A percentile compares a stretch with the other conserved stretches of the same genome.
Conservation (phyloP, 805 yeast genomes). For the Sungouiella blattae region DNA sequence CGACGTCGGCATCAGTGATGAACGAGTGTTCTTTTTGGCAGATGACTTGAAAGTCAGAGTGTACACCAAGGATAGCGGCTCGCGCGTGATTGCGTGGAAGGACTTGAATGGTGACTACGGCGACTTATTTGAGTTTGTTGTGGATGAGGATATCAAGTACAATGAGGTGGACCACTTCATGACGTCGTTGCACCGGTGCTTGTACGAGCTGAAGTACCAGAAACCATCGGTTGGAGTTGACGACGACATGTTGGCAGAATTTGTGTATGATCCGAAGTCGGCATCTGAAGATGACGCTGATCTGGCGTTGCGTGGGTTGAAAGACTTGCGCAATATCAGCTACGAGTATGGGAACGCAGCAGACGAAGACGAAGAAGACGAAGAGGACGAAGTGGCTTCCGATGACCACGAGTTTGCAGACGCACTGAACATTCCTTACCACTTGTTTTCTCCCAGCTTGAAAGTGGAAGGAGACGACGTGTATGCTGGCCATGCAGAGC, state of each 20-base stretch:
- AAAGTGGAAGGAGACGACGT: constrained; percentile 17
- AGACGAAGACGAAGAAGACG: constrained; percentile 22
- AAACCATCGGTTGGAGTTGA: constrained; percentile 45
- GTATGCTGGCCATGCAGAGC: constrained; percentile 27
- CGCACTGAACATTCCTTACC: constrained; percentile 14
- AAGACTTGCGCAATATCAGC: background rate
- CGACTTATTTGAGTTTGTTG: constrained; percentile 76
- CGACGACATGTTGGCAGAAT: constrained; percentile 51
- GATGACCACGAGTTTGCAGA: constrained; percentile 14
- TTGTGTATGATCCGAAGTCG: constrained; percentile 43
- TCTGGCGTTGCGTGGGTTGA: background rate
- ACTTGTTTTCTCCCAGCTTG: constrained; percentile 5
- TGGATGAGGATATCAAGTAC: constrained; percentile 55
- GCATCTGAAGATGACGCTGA: constrained; percentile 10
- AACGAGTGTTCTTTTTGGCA: constrained; percentile 67
- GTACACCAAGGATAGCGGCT: constrained; percentile 49
- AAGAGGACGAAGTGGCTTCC: constrained; percentile 11
- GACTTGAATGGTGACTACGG: constrained; percentile 85
- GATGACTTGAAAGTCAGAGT: constrained; percentile 56
- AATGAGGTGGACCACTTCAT: constrained; percentile 63
- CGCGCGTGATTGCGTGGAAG: constrained; percentile 67
- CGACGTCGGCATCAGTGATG: constrained; percentile 44
- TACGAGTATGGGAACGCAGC: background rate
- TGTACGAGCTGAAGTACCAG: constrained; percentile 72
- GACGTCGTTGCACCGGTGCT: constrained; percentile 58